Conservation (phyloP, 257 asterid species). For the Knoxia roxburghii region DNA sequence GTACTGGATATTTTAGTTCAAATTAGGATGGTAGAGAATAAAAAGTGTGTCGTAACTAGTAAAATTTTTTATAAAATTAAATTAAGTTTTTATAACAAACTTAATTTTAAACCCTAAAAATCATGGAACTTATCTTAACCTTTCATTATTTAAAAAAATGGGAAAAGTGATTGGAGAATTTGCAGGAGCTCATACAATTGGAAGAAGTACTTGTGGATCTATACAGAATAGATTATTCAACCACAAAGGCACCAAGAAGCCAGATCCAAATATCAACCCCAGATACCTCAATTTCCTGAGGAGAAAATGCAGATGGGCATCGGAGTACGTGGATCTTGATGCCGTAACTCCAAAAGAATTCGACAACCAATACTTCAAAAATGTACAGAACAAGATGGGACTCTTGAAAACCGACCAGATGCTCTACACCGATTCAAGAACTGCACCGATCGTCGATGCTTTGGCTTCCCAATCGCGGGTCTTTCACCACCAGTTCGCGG, state of each 20-base stretch:
- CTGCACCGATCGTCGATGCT: slow-evolving; percentile 53
- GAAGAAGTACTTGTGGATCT: slow-evolving; percentile 56
- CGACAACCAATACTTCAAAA: slow-evolving; percentile 56
- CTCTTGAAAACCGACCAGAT: slow-evolving; percentile 58
- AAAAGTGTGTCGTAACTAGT: too few species aligned
- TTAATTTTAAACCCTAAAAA: too few species aligned
- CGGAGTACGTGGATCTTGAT: slow-evolving; percentile 63
- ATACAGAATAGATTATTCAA: slow-evolving; percentile 54
- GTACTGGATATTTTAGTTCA: too few species aligned
- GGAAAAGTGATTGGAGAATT: too few species aligned
- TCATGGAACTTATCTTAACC: too few species aligned
- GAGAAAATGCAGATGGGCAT: slow-evolving; percentile 89
- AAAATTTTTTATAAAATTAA: too few species aligned
- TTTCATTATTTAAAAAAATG: too few species aligned
- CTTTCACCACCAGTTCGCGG: slow-evolving; percentile 56
- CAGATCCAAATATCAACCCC: slow-evolving; percentile 46
- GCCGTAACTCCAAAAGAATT: slow-evolving; percentile 47
- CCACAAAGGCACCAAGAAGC: slow-evolving; percentile 34
- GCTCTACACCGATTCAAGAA: slow-evolving; percentile 58
- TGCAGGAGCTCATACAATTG: slow-evolving; percentile 79
- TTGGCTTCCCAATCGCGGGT: slow-evolving; percentile 40
- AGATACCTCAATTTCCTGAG: slow-evolving; percentile 51
- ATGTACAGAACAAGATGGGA: slow-evolving; percentile 72
- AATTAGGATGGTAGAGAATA: too few species aligned
- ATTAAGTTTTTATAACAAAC: too few species aligned